phyloP scores from a whole-genome alignment of 495 filamentous ascomycete species.

The Hypomontagnella submonticulosa region DNA sequence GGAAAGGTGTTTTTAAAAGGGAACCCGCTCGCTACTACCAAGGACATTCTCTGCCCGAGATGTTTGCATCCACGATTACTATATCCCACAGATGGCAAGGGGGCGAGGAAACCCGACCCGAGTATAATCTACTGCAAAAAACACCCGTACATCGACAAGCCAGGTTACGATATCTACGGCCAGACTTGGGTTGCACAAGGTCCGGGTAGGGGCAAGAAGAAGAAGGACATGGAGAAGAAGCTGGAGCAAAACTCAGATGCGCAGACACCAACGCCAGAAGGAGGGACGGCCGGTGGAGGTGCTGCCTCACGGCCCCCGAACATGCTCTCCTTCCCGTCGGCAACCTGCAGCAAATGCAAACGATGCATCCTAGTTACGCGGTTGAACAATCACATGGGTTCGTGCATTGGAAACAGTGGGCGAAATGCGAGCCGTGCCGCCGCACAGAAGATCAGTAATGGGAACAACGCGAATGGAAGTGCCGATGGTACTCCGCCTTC shows the following conservation, averaged over 20 bases:
- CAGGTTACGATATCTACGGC: slow-evolving; percentile 84
- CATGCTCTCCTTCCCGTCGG: slow-evolving; percentile 71
- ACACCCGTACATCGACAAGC: slow-evolving; percentile 75
- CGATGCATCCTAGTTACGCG: slow-evolving; percentile 63
- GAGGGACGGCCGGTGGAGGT: slow-evolving; percentile 50
- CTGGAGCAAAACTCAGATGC: slow-evolving; percentile 62
- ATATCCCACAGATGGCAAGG: slow-evolving; percentile 70
- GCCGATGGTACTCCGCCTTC: slow-evolving; percentile 65
- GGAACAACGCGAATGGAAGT: slow-evolving; percentile 58
- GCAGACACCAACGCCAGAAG: slow-evolving; percentile 58
- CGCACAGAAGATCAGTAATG: slow-evolving; percentile 65
- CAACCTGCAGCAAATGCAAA: slow-evolving; percentile 65
- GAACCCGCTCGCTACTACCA: slow-evolving; percentile 77
- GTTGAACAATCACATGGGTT: slow-evolving; percentile 80
- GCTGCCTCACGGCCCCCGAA: slow-evolving; percentile 58
- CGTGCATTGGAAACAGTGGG: slow-evolving; percentile 81
- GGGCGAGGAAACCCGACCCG: slow-evolving; percentile 68
- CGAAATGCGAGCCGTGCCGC: slow-evolving; percentile 71
- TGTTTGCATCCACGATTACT: slow-evolving; percentile 73
- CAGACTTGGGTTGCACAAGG: slow-evolving; percentile 71
- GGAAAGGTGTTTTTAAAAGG: slow-evolving; percentile 78
- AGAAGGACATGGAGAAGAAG: slow-evolving; percentile 70
- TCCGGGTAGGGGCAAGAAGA: slow-evolving; percentile 67
- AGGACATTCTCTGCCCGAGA: slow-evolving; percentile 74
- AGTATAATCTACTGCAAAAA: slow-evolving; percentile 79